These are phyloP conservation scores for Globisporangium nodosum DNA, from an alignment of 352 stramenopile genomes.

Conservation along the genomic window DNA sequence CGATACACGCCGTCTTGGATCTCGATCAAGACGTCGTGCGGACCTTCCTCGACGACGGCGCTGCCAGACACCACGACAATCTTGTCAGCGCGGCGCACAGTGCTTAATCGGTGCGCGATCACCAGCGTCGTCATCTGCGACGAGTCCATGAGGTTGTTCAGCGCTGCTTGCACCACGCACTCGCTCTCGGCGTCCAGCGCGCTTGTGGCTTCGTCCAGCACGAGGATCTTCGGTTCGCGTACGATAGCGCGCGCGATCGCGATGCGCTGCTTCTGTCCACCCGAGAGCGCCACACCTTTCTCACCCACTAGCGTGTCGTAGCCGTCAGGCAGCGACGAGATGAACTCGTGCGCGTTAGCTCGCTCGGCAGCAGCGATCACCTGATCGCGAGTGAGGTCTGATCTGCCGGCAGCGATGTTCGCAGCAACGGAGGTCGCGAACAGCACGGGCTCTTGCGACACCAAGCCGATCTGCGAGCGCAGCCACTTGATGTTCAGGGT, in stretches of 20 bases:
- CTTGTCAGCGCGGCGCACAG: slow-evolving; percentile 49
- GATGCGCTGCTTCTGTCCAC: slow-evolving; percentile 91
- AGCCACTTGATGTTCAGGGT: slow-evolving; percentile 40
- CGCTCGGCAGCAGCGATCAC: slow-evolving; percentile 19
- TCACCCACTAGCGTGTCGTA: slow-evolving; percentile 65
- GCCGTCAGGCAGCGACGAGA: slow-evolving; percentile 78
- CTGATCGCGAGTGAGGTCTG: slow-evolving; percentile 14
- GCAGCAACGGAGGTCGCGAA: slow-evolving; percentile 87
- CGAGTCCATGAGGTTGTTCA: slow-evolving; percentile 42
- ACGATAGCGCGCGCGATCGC: slow-evolving; percentile 86
- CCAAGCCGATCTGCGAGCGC: slow-evolving; percentile 47
- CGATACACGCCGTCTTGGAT: slow-evolving; percentile 73
- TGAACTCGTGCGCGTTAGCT: slow-evolving; percentile 46
- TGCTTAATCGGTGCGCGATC: slow-evolving; percentile 89
- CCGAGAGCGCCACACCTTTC: slow-evolving; percentile 62
- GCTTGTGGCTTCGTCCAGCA: slow-evolving; percentile 26
- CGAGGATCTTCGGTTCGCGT: slow-evolving; percentile 69
- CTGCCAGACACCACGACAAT: slow-evolving; percentile 46
- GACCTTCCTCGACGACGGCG: slow-evolving; percentile 38
- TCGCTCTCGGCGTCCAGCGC: slow-evolving; percentile 23
- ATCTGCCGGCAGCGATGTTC: slow-evolving; percentile 70
- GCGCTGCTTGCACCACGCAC: slow-evolving; percentile 61
- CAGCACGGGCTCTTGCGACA: slow-evolving; percentile 84
- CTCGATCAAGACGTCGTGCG: slow-evolving; percentile 33
- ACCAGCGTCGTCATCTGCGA: slow-evolving; percentile 84